Evolutionary conservation across 306 rosid genomes (phyloP), one percentile per base, ranked within the genome.

Genomic region (Gleditsia sinensis): DNA sequence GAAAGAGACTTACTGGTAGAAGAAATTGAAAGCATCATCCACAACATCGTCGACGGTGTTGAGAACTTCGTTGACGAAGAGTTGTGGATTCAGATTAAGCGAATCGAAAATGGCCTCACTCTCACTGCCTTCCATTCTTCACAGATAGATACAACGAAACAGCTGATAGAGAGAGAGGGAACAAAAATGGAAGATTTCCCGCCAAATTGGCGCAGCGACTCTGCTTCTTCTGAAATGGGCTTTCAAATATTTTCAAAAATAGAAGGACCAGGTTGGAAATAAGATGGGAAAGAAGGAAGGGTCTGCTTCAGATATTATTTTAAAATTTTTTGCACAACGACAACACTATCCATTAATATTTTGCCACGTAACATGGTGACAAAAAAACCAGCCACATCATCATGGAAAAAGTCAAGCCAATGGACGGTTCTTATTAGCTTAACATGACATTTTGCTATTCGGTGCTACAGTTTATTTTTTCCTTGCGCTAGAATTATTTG

Each of bases 61-160:
- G 66, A 92, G 83, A 79, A 86, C 83, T 80, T 81, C 88, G 75
- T 94, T 92, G 62, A 90, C 48, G 81, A 90, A 94, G 49, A 90
- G 89, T 64, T 83, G 90, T 0, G 99, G 97, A 49, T 94, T 86
- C 17, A 86, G 84, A 81, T 88, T 83, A 8, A 90, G 82, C 25
- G 92, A 87, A 60, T 84, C 80, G 49, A 90, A 92, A 8, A 85
- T 56, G 6, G 83, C 85, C 53, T 94, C 97, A 63, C 95, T 81
- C 37, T 88, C 80, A 14, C 87, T 83, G 34, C 81, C 92, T 75
- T 87, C 95, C 95, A 88, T 91, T 45, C 53, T 64, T 48, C 34
- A 19, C 46, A 32, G 23, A 40, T 23, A 32, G 23, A 40, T 23
- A 0, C 68, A 10, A 20, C 2, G 21, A n/a, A 28, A 21, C 19